These are phyloP conservation scores for Clathrospora elynae DNA, from an alignment of 2,329 filamentous ascomycete species.

Conservation along the genomic window DNA sequence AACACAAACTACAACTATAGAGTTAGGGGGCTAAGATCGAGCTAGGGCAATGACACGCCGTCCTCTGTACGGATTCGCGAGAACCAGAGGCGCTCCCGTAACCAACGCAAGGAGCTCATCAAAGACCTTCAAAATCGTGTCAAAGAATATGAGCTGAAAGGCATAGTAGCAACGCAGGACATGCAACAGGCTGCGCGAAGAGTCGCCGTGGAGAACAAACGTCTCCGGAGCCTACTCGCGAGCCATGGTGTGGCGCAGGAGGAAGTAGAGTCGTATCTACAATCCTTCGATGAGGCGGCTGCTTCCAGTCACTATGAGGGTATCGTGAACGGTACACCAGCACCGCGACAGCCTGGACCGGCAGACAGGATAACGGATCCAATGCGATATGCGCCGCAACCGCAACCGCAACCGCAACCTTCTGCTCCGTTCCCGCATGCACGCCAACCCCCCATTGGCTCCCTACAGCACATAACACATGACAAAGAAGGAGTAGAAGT, in stretches of 20 bases:
- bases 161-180: conserved; percentile 68
- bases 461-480: neutral
- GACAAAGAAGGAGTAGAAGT: too few relatives aligned
- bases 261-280: conserved; percentile 30
- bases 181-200: conserved; percentile 70
- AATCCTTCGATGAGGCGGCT: conserved; percentile 13
- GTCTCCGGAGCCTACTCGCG: conserved; percentile 62
- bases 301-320: neutral
- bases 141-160: conserved; percentile 65
- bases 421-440: too few relatives aligned
- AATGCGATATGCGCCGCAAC: neutral
- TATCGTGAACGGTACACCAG: too few relatives aligned
- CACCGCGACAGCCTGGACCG: too few relatives aligned
- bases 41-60: conserved; percentile 41
- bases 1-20: too few relatives aligned
- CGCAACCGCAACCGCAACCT: neutral
- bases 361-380: too few relatives aligned
- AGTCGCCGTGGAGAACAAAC: conserved; percentile 70
- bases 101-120: conserved; percentile 72
- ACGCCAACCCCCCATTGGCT: neutral
- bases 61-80: conserved; percentile 64
- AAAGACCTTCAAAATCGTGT: conserved; percentile 68
- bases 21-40: too few relatives aligned
- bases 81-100: conserved; percentile 74
- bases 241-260: conserved; percentile 27